Evolutionary conservation across 2,329 filamentous ascomycete species (phyloP).

Genomic region (Xylariaceae sp.): DNA sequence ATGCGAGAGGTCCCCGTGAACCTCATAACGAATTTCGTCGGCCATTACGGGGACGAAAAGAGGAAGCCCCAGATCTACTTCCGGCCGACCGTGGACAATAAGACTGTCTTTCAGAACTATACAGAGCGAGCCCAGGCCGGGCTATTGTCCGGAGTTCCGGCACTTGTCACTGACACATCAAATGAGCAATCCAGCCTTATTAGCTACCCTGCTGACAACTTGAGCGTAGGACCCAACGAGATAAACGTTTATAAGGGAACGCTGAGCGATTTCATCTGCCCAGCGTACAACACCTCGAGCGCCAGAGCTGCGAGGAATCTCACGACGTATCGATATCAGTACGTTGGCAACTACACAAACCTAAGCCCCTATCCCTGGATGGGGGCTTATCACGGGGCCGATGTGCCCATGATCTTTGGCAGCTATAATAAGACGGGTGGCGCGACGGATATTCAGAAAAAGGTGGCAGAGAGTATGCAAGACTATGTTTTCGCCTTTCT

Average conservation of each 20-base stretch:
- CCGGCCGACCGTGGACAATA: constrained; percentile 26
- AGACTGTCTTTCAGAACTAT: constrained; percentile 30
- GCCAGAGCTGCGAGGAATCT: constrained; percentile 17
- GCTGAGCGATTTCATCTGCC: constrained; percentile 17
- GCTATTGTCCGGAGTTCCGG: constrained; percentile 22
- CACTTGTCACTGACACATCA: constrained; percentile 21
- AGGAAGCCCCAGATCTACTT: constrained; percentile 26
- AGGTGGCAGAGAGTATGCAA: constrained; percentile 20
- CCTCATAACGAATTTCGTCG: constrained; percentile 30
- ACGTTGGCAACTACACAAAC: constrained; percentile 36
- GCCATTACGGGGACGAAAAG: constrained; percentile 20
- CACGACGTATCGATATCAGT: constrained; percentile 37
- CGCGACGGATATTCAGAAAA: constrained; percentile 17
- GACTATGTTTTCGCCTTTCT: constrained; percentile 21
- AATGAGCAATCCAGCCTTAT: constrained; percentile 23
- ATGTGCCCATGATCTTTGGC: constrained; percentile 23
- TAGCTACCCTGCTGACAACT: constrained; percentile 16
- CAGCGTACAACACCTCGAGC: constrained; percentile 16
- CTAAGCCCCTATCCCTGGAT: constrained; percentile 34
- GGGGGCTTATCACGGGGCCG: constrained; percentile 27
- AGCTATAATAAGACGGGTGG: constrained; percentile 20
- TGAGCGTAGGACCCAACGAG: constrained; percentile 15
- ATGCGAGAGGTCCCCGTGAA: constrained; percentile 37
- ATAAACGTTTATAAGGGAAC: constrained; percentile 19
- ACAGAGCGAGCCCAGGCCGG: constrained; percentile 22